Evolutionary conservation across 441 rosid genomes (phyloP), one percentile per base, ranked within the genome.

Genomic region (Metrosideros polymorpha): DNA sequence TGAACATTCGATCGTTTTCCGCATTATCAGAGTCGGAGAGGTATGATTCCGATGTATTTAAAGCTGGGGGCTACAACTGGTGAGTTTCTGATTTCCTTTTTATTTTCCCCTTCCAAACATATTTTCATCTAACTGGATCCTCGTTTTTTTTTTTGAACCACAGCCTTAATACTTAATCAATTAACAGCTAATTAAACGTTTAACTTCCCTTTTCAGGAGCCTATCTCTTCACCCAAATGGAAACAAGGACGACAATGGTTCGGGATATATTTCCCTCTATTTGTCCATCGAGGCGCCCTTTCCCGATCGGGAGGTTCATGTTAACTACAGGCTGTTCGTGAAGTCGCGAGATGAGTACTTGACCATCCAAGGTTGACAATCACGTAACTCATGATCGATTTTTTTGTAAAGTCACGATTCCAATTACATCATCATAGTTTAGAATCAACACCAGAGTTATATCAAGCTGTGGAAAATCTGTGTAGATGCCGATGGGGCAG

Each of bases 211-310:
- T 55, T 32, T 13, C 42, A 92, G 94, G 96, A 92, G 91, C 63
- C 82, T 93, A 85, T 49, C 88, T 45, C 39, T 89, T 6, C 87
- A 90, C 87, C 91, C 91, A 7, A 55, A 66, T 24, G 90, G 90
- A 51, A 49, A 90, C 82, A n/a, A 57, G 14, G 27, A 55, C 9
- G 49, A 84, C 15, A 29, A 83, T 51, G 89, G 39, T 12, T 9
- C 29, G 7, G 85, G 29, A 39, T 61, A 86, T 66, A 85, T 90
- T 10, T 91, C 91, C 12, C 86, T 90, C 29, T 89, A 90, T 79
- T 82, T 89, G 83, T 63, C 55, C 10, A 79, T 85, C 3, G 22
- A 55, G n/a, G n/a, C n/a, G n/a, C n/a, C n/a, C n/a, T n/a, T n/a
- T n/a, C n/a, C n/a, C n/a, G n/a, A n/a, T n/a, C 19, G 59, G 85